Percentiles rank a stretch among this genome's conserved stretches.
These are phyloP conservation scores for Globisporangium echinulatum DNA, from an alignment of 352 stramenopile genomes.

Conservation along the genomic window DNA sequence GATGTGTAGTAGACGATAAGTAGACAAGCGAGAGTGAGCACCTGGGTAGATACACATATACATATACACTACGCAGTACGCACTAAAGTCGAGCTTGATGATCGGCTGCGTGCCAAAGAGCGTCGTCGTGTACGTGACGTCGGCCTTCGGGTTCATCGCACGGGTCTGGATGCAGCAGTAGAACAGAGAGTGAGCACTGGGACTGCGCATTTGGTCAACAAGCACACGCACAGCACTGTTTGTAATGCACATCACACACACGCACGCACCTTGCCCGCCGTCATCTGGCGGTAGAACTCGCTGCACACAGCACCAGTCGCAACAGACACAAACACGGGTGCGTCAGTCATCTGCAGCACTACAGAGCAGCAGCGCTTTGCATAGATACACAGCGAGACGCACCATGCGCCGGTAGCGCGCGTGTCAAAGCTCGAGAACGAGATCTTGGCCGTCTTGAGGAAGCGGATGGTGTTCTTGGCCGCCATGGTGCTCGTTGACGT, in stretches of 20 bases:
- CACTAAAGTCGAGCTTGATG: constrained; percentile 84
- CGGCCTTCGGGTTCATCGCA: constrained; percentile 73
- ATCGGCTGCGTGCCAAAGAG: constrained; percentile 43
- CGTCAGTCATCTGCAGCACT: neutral
- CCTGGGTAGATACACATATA: neutral
- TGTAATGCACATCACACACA: too few species aligned
- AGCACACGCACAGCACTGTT: too few species aligned
- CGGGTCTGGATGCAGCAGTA: constrained; percentile 37
- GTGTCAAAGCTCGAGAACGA: constrained; percentile 82
- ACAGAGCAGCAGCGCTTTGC: neutral
- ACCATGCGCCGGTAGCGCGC: constrained; percentile 71
- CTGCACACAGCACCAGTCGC: constrained; percentile 16
- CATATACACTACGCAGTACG: constrained; percentile 7
- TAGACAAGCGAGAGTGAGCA: constrained; percentile 4
- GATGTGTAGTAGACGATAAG: constrained; percentile 1
- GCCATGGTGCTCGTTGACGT: constrained; percentile 35
- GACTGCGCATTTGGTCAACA: too few species aligned
- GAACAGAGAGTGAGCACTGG: neutral
- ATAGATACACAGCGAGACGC: constrained; percentile 6
- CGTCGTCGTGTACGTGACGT: constrained; percentile 54
- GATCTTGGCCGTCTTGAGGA: constrained; percentile 81
- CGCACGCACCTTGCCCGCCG: constrained; percentile 54
- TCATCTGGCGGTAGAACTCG: constrained; percentile 84
- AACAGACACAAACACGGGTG: neutral
- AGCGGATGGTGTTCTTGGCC: constrained; percentile 77